Base-by-base conservation (phyloP, 106 monocot genomes). In the Acorus calamus region DNA sequence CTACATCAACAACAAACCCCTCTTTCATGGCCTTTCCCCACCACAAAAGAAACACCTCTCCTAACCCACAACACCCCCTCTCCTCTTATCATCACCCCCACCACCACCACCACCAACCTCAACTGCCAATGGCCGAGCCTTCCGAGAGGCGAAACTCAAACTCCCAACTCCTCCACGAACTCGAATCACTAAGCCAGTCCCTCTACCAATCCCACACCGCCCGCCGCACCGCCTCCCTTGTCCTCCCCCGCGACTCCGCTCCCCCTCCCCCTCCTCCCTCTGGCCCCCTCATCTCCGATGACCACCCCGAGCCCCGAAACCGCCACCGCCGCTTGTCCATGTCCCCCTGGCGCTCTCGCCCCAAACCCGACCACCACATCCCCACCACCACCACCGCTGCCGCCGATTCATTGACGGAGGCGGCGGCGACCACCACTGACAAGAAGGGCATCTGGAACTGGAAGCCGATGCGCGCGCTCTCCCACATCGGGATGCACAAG, bases 381-480 rank as follows among this genome's bases (percentile, higher is more conserved):
- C 43, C 7, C 44, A 55, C 4, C n/a, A n/a, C n/a, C n/a, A n/a
- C n/a, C 44, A 11, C 11, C 63, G 68, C 5, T 57, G 51, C 62
- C 44, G 9, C 49, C 11, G 65, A 11, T 6, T 9, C 3, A 8
- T 46, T 43, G 42, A n/a, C 14, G 7, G 46, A 14, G 55, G 28
- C 49, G 50, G 6, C 58, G 6, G 45, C 51, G 46, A 5, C 42
- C 0, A 41, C 11, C 4, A 47, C 50, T 75, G 12, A 9, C 42
- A 90, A 87, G 82, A 84, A 84, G 72, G 86, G 89, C 41, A 82
- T 94, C 59, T 84, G 86, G 89, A 76, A 61, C n/a, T 90, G 94
- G 89, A 86, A 82, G 67, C 87, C 90, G 14, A 73, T 94, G 53
- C 77, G 89, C 8, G 89, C 94, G 0, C 66, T 94, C 50, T 87